Evolutionary conservation across 495 filamentous ascomycete genomes (phyloP).

Genomic region (Xylaria nigripes): DNA sequence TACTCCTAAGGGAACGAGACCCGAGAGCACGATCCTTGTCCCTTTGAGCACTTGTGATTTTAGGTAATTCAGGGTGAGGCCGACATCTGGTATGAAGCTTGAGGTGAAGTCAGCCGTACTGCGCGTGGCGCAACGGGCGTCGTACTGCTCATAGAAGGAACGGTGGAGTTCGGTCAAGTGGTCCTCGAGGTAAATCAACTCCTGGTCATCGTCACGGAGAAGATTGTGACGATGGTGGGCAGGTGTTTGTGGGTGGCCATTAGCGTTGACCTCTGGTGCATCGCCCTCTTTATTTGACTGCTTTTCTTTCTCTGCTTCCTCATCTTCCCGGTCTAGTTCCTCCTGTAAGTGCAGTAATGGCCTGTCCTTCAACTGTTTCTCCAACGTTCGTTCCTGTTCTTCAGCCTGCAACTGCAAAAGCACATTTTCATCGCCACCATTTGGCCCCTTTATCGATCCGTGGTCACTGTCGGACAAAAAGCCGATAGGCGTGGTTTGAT

Average conservation of each 20-base stretch:
- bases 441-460: slow-evolving; percentile 57
- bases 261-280: slow-evolving; percentile 14
- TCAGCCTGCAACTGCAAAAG: slow-evolving; percentile 65
- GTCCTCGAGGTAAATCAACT: slow-evolving; percentile 64
- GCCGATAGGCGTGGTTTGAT: slow-evolving; percentile 1
- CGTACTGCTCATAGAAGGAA: slow-evolving; percentile 77
- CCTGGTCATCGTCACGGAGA: slow-evolving; percentile 74
- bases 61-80: slow-evolving; percentile 66
- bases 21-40: slow-evolving; percentile 73
- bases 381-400: slow-evolving; percentile 75
- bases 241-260: slow-evolving; percentile 23
- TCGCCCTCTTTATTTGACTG: slow-evolving; percentile 38
- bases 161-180: slow-evolving; percentile 68
- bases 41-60: slow-evolving; percentile 64
- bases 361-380: slow-evolving; percentile 80
- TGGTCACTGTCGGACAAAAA: slow-evolving; percentile 16
- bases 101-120: slow-evolving; percentile 16
- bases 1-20: slow-evolving; percentile 73
- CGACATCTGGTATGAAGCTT: slow-evolving; percentile 76
- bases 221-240: slow-evolving; percentile 60
- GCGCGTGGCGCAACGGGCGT: slow-evolving; percentile 31
- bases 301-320: slow-evolving; percentile 50
- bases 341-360: slow-evolving; percentile 85
- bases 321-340: slow-evolving; percentile 74
- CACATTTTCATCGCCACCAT: slow-evolving; percentile 61